Evolutionary conservation across 2,329 filamentous ascomycete species (phyloP), one percentile per base, ranked within the genome.

Genomic region (Ophiocordyceps polyrhachis-furcata): DNA sequence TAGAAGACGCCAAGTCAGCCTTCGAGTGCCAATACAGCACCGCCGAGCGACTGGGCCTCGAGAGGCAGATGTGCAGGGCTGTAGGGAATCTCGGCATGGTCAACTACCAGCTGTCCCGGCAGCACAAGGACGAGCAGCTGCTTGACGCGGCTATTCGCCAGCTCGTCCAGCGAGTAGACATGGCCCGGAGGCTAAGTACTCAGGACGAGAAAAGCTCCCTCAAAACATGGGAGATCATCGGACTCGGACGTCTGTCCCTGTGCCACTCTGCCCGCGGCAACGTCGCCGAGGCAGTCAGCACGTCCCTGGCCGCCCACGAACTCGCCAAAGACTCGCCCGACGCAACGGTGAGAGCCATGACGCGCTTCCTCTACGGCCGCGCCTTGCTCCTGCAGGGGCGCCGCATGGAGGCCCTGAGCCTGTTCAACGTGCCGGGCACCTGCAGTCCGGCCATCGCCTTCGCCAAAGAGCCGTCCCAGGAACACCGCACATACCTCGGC

Each of bases 31-130:
- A 42, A 43, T 48, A 7, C 58, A 62, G 45, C 60, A 61, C 45
- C 21, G 21, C 21, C 4, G 4, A 23, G 21, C 21, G 21, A 23
- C 21, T 23, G 21, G 21, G 21, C 0, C 44, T 50, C 1, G 48
- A 54, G 12, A 43, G 40, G 2, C 50, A 51, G 37, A 49, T 50
- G 20, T 59, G 56, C 42, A 56, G 61, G 3, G 56, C 61, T 1
- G 49, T 63, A 23, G 61, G 61, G 2, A 62, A 62, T 42, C 44
- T 62, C 5, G 60, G 59, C 7, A 61, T 62, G 55, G 52, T 57
- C 0, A 59, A 62, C 45, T 63, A 60, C 41, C 58, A 62, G 43
- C 47, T 60, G 13, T 60, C 49, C n/a, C 49, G 49, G 38, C 29
- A 48, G 23, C 43, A 46, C 31, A 38, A 48, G 5, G 49, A 58